Evolutionary conservation across 1,284 basidiomycete genomes (phyloP).

Genomic region (Ceratobasidium papillatum): DNA sequence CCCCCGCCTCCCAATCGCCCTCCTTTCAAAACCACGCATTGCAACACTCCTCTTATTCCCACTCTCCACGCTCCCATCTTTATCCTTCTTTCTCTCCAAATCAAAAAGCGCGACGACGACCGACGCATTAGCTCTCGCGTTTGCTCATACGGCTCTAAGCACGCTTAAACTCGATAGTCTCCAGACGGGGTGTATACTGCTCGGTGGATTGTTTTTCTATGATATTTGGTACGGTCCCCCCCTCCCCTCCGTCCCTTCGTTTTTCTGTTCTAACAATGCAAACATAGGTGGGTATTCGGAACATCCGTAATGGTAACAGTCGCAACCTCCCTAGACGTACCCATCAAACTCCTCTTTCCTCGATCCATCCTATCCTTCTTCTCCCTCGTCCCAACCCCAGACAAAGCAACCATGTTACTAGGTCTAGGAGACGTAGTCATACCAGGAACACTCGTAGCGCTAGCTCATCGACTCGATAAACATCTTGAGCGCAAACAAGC

Average conservation of each 20-base stretch:
- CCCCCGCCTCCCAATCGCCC: slow-evolving; percentile 30
- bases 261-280: neutral
- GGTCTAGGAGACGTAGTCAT: slow-evolving; percentile 92
- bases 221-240: slow-evolving; percentile 90
- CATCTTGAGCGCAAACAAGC: slow-evolving; percentile 8
- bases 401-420: slow-evolving; percentile 74
- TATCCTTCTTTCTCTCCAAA: slow-evolving; percentile 67
- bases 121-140: slow-evolving; percentile 84
- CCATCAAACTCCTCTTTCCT: slow-evolving; percentile 91
- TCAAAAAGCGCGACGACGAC: slow-evolving; percentile 74
- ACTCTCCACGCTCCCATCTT: slow-evolving; percentile 70
- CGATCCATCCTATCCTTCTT: slow-evolving; percentile 68
- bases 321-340: slow-evolving; percentile 90
- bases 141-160: slow-evolving; percentile 83
- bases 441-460: slow-evolving; percentile 88
- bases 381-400: neutral
- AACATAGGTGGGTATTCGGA: slow-evolving; percentile 18
- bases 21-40: slow-evolving; percentile 52
- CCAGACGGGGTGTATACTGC: slow-evolving; percentile 83
- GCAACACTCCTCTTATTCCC: slow-evolving; percentile 70
- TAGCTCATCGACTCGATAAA: slow-evolving; percentile 58
- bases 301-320: slow-evolving; percentile 79
- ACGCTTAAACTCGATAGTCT: slow-evolving; percentile 91
- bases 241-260: neutral
- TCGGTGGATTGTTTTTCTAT: slow-evolving; percentile 85